Evolutionary conservation across 257 asterid species (phyloP).

Genomic region (Verbascum thapsus): DNA sequence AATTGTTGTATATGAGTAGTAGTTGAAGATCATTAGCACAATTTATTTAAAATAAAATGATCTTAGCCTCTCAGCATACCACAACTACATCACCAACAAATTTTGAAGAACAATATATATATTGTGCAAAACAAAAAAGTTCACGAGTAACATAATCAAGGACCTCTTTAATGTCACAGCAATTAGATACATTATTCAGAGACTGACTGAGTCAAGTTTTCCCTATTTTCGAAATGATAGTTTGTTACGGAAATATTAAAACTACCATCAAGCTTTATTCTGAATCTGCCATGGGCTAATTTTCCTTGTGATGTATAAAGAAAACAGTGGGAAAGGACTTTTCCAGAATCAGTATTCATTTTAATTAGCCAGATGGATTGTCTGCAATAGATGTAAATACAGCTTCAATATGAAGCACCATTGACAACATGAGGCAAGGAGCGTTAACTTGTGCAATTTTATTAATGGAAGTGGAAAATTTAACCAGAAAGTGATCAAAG

Average conservation of each 20-base stretch:
- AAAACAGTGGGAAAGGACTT: background rate
- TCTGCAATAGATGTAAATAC: background rate
- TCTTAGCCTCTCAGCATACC: conserved; percentile 12
- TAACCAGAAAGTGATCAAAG: too few relatives aligned
- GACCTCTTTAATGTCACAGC: background rate
- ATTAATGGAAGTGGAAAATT: too few relatives aligned
- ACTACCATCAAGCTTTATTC: background rate
- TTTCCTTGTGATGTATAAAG: background rate
- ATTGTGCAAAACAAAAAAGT: background rate
- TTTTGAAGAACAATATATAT: background rate
- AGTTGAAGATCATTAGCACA: conserved; percentile 2
- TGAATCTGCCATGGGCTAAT: background rate
- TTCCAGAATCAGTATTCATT: background rate
- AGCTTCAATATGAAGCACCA: background rate
- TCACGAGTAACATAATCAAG: background rate
- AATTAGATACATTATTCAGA: background rate
- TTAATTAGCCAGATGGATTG: background rate
- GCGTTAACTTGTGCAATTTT: background rate
- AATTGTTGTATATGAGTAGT: conserved; percentile 16
- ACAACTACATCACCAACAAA: conserved; percentile 1
- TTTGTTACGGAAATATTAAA: background rate
- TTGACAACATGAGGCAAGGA: background rate
- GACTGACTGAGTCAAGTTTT: background rate
- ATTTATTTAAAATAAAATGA: background rate
- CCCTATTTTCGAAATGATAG: background rate